Evolutionary conservation across 345 rosid species (phyloP).

Genomic region (Salix brachista): DNA sequence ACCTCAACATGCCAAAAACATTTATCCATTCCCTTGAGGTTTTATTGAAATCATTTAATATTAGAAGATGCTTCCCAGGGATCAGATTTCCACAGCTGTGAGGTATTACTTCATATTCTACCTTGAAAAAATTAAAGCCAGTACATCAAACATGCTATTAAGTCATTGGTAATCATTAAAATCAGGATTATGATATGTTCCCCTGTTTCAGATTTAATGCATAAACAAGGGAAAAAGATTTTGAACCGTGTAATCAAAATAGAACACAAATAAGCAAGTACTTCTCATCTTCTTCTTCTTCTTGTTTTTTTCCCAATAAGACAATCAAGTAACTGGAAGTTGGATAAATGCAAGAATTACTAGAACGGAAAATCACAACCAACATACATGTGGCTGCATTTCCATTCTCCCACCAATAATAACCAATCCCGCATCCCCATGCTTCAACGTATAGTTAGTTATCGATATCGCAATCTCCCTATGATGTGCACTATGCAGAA

Average conservation of each 20-base stretch:
- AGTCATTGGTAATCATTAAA: neutral
- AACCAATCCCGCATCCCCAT: constrained; percentile 79
- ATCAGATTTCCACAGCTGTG: constrained; percentile 1
- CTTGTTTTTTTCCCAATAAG: neutral
- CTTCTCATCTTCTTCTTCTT: neutral
- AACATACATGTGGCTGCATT: constrained; percentile 80
- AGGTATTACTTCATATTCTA: neutral
- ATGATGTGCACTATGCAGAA: constrained; percentile 88
- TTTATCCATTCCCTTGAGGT: neutral
- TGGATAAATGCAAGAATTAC: neutral
- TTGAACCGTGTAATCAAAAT: neutral
- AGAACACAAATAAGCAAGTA: neutral
- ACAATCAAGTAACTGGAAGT: neutral
- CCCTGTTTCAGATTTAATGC: neutral
- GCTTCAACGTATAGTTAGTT: constrained; percentile 83
- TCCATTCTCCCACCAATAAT: constrained; percentile 98
- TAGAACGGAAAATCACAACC: neutral
- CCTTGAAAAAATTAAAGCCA: neutral
- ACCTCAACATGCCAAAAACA: neutral
- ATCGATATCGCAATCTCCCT: constrained; percentile 54
- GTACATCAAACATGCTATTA: neutral
- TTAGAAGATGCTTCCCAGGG: neutral
- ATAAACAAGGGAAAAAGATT: neutral
- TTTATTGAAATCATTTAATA: neutral
- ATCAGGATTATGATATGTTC: neutral